These are phyloP conservation scores for Decorospora gaudefroyi DNA, from an alignment of 2,329 filamentous ascomycete genomes.

Conservation along the genomic window DNA sequence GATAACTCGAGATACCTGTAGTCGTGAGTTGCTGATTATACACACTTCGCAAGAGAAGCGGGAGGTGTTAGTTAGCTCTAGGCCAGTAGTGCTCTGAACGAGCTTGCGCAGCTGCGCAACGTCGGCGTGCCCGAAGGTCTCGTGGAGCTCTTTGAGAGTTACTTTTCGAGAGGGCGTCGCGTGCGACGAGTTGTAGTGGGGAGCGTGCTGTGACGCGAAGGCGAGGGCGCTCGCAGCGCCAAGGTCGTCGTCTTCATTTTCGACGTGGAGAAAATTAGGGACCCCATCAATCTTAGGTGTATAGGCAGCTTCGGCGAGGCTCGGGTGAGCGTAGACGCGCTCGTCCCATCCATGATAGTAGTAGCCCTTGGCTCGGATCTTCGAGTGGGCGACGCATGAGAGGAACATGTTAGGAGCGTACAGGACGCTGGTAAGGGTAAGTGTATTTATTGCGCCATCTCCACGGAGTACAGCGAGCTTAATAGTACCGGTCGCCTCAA, in stretches of 20 bases:
- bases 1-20: not conserved
- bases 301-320: not conserved
- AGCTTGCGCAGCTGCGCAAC: slow-evolving; percentile 1
- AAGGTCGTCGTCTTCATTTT: not conserved
- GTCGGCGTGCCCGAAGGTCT: slow-evolving; percentile 1
- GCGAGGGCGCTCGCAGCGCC: not conserved
- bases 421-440: slow-evolving; percentile 1
- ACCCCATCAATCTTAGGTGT: not conserved
- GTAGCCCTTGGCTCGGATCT: slow-evolving; percentile 2
- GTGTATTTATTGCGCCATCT: slow-evolving; percentile 2
- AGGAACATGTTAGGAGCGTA: slow-evolving; percentile 2
- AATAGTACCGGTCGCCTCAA: not conserved
- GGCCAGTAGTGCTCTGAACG: slow-evolving; percentile 1
- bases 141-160: not conserved
- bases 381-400: not conserved
- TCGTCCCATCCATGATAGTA: slow-evolving; percentile 1
- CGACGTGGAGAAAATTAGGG: not conserved
- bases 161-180: slow-evolving; percentile 1
- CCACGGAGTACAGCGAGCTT: slow-evolving; percentile 1
- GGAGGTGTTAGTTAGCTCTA: slow-evolving; percentile 1
- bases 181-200: not conserved
- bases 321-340: slow-evolving; percentile 1
- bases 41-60: slow-evolving; percentile 1
- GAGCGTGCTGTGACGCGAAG: not conserved
- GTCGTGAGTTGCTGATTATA: not conserved